Base-by-base conservation (phyloP, 495 filamentous ascomycete genomes). In the Pyronema omphalodes region DNA sequence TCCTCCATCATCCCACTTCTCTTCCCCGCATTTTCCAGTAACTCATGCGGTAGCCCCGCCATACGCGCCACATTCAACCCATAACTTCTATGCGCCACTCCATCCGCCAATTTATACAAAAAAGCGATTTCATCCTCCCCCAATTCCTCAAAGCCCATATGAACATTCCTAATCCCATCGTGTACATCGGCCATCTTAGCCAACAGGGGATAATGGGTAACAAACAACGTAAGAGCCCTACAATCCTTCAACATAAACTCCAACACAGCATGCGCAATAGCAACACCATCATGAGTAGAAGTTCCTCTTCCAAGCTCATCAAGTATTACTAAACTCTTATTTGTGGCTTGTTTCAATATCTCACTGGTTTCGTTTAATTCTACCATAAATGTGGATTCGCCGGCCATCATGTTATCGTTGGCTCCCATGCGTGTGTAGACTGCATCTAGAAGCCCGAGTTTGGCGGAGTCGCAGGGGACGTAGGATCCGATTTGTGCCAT, bases 381-480 rank as follows among this genome's bases (percentile, higher is more conserved):
- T 47, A 96, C 88, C 88, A 94, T 94, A 71, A 99, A 99, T 0
- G 91, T 99, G 1, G 51, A 82, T 66, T 99, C 93, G 55, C 87
- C 88, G 0, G 84, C 84, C 66, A 99, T 82, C 72, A 99, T 84
- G 68, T 94, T 95, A 67, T 99, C 91, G 60, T 83, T 84, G 6
- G 93, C 91, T 43, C 91, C 91, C 89, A 96, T 96, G 50, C 91
- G 81, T 0, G 91, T 96, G 68, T 88, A 86, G 17, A 99, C 88
- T 0, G 86, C 86, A 64, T 96, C 91, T 9, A 89, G 70, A 58
- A 94, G 78, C 19, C 87, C 88, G 0, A 99, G 76, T 4, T 66
- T 67, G 7, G 91, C 80, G 2, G 78, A 76, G 14, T 70, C 67
- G 23, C 88, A 88, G 11, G 91, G 91, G 2, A 99, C 88, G 66